phyloP scores from a whole-genome alignment of 352 stramenopile genomes.

The Pythium grandisporangium region DNA sequence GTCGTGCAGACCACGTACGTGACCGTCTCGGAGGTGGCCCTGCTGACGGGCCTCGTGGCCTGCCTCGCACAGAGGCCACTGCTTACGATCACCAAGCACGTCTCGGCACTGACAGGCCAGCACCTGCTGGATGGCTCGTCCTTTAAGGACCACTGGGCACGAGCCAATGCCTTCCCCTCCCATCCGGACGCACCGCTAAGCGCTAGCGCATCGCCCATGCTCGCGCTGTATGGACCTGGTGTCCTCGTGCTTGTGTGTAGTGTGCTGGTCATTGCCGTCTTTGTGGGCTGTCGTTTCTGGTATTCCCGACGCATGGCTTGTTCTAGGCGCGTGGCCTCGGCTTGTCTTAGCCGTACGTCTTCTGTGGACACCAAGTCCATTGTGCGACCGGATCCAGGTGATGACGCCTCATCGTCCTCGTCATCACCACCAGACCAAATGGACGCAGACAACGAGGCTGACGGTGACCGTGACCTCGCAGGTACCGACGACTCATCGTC shows the following conservation, averaged over 20 bases:
- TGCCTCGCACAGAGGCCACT: conserved; percentile 1
- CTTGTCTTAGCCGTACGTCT: no score
- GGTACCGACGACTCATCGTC: no score
- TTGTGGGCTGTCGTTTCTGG: no score
- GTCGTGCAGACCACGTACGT: conserved; percentile 15
- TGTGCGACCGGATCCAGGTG: neutral
- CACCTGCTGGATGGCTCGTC: conserved; percentile 3
- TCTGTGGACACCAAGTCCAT: no score
- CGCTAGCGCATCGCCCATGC: conserved; percentile 3
- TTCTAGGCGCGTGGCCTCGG: no score
- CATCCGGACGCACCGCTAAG: conserved; percentile 14
- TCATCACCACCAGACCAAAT: neutral
- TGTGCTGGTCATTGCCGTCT: conserved; percentile 7
- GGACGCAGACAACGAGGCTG: no score
- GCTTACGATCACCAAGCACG: conserved; percentile 4
- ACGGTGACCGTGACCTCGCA: no score
- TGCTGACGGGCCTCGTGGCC: conserved; percentile 7
- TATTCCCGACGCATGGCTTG: no score
- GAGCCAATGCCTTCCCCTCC: conserved; percentile 12
- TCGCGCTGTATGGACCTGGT: conserved; percentile 8
- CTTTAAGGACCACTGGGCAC: conserved; percentile 4
- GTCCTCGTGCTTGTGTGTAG: conserved; percentile 5
- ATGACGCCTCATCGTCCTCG: no score
- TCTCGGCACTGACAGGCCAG: conserved; percentile 7
- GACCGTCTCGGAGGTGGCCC: conserved; percentile 9